These are phyloP conservation scores for Suillus lakei DNA, from an alignment of 768 basidiomycete genomes.

Conservation along the genomic window DNA sequence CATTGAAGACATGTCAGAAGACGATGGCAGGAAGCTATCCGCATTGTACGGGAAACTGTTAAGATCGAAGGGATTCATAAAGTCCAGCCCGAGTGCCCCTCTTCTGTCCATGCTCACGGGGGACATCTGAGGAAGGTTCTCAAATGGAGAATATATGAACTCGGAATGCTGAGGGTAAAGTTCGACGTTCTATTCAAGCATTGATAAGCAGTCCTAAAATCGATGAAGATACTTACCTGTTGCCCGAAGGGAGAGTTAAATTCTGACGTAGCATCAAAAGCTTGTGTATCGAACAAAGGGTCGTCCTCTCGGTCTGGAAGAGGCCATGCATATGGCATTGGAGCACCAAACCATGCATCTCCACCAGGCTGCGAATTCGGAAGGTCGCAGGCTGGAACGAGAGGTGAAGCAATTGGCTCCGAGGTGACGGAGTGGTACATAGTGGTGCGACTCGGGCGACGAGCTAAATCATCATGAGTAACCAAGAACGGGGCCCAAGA, in stretches of 20 bases:
- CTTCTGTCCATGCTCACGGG: not conserved
- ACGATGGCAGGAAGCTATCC: not conserved
- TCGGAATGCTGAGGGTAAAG: not conserved
- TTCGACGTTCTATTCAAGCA: not conserved
- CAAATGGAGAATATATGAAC: not conserved
- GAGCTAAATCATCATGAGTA: constrained; percentile 39
- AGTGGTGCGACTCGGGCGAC: constrained; percentile 34
- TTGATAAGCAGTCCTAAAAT: not conserved
- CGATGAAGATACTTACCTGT: not conserved
- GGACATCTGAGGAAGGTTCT: not conserved
- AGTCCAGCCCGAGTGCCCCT: constrained; percentile 1
- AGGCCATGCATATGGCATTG: constrained; percentile 4
- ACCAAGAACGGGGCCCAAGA: constrained; percentile 26
- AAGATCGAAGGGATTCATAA: not conserved
- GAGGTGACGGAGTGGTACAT: constrained; percentile 40
- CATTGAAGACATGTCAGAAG: not conserved
- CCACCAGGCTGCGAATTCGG: not conserved
- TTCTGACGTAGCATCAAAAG: not conserved
- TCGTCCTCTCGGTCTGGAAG: constrained; percentile 6
- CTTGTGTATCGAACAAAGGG: not conserved
- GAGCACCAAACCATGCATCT: not conserved
- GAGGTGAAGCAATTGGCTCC: constrained; percentile 14
- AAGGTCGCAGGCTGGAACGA: constrained; percentile 7
- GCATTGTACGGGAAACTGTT: not conserved
- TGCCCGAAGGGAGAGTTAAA: not conserved